phyloP scores from a whole-genome alignment of 2,329 filamentous ascomycete genomes.

The Fusarium lyarnte region DNA sequence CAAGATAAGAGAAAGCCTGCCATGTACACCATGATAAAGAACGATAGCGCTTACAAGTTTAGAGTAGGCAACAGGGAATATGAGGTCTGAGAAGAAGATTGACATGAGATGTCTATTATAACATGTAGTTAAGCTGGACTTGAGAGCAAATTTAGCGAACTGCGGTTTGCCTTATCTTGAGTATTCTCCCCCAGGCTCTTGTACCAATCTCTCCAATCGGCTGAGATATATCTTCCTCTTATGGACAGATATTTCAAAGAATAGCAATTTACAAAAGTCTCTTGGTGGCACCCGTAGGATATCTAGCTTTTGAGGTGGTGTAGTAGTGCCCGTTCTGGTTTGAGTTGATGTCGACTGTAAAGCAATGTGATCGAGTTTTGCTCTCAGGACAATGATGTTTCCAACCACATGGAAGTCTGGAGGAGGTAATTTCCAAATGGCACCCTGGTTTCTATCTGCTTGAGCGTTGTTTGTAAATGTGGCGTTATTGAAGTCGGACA shows the following conservation, averaged over 20 bases:
- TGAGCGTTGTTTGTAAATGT: not conserved
- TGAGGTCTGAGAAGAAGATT: too few relatives aligned
- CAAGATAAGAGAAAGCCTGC: not conserved
- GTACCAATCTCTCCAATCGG: constrained; percentile 8
- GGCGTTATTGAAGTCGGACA: not conserved
- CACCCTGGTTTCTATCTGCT: fast-evolving
- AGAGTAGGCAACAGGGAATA: fast-evolving
- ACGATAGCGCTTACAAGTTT: fast-evolving
- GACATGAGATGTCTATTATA: not conserved
- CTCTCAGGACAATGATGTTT: not conserved
- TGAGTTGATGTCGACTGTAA: not conserved
- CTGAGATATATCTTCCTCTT: constrained; percentile 32
- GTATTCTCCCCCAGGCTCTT: not conserved
- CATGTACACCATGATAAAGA: not conserved
- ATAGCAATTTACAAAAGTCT: constrained; percentile 22
- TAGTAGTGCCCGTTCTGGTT: not conserved
- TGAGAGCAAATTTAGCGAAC: not conserved
- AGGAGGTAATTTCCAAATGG: not conserved
- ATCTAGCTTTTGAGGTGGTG: not conserved
- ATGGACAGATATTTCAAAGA: constrained; percentile 37
- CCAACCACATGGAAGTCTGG: constrained; percentile 3
- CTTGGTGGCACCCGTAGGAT: not conserved
- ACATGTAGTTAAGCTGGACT: too few relatives aligned
- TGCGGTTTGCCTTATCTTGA: not conserved
- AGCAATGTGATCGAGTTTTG: not conserved